Base-by-base conservation (phyloP, 495 filamentous ascomycete species). In the Delitschia confertaspora region DNA sequence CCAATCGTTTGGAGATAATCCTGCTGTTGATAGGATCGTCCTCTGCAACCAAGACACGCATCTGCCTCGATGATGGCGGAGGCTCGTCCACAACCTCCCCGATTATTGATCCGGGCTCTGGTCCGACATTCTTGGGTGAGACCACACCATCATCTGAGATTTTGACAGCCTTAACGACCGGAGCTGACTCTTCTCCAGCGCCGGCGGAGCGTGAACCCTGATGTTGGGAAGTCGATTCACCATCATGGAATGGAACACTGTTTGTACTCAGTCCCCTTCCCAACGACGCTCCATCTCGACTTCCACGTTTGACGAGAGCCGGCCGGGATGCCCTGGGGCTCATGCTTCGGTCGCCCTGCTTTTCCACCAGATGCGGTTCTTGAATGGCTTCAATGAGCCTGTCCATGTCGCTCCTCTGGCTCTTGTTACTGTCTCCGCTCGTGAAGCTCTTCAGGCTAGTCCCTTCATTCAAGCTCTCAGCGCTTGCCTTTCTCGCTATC, bases 1-100 rank as follows among this genome's bases (percentile, higher is more conserved):
- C 78, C 3, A 96, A 65, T 13, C 89, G 69, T 58, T 94, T 96
- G 49, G 79, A 71, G 6, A 95, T 65, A 45, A 96, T 88, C 53
- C 79, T 87, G 60, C 82, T 83, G 50, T 96, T 96, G 54, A 95
- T 75, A 0, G 88, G 88, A 54, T 96, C 88, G 51, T 96, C 89
- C 59, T 96, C 89, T 0, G 89, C 89, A 6, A 95, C 75, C 13
- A 95, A 68, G 2, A 93, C 76, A 21, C 69, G 71, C 20, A 88
- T 67, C 22, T 67, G 55, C 16, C 75, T 67, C 10, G 62, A 46
- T 10, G 50, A 50, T 6, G 47, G 10, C 14, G 34, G 23, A n/a
- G 33, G 19, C 20, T 42, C 42, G 27, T 42, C 42, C 13, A 21
- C 9, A 30, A 48, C 29, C 37, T 51, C 42, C 29, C 47, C 51